Evolutionary conservation across 805 yeast species (phyloP), one percentile per base, ranked within the genome.

Genomic region (Tanozyma kutaoensis): DNA sequence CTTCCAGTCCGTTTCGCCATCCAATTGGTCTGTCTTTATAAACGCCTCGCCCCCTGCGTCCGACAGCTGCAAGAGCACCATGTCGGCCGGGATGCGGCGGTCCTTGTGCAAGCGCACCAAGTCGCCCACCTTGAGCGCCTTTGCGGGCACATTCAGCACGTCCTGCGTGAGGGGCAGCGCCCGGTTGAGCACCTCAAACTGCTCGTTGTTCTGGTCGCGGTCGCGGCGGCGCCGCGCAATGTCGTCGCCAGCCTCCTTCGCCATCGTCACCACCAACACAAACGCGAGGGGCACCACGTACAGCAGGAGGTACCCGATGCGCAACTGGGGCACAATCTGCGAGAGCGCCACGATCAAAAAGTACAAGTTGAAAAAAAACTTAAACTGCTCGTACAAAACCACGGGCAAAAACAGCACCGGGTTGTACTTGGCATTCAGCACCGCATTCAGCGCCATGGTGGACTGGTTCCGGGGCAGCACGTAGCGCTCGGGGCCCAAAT

Each of bases 1-100:
- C 49, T 91, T 91, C 99, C 99, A 91, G 55, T 91, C 99, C 5
- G 99, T 91, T 51, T 91, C 99, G 46, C 99, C 99, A 51, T 91
- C 99, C 27, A 91, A 61, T 54, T 91, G 99, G 57, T 91, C 99
- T 1, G 99, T 91, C 42, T 93, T 80, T 37, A 91, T 81, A 43
- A 93, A 91, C 2, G 86, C 68, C 45, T 91, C 99, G 3, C 58
- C 52, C 45, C 82, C 95, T 24, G 40, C 37, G 28, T 58, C 65
- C 30, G 84, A 74, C 1, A 95, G 76, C 45, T 82, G 93, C 24
- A 91, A 54, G 15, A 91, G 52, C 6, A 91, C 58, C 72, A 85
- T 65, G 50, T 91, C 99, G 1, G 98, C 97, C 0, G 99, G 99
- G 2, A 91, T 70, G 29, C 98, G 69, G 31, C 69, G 72, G 43